Evolutionary conservation across 208 protist genomes (phyloP).

Genomic region (Crithidia mellificae): DNA sequence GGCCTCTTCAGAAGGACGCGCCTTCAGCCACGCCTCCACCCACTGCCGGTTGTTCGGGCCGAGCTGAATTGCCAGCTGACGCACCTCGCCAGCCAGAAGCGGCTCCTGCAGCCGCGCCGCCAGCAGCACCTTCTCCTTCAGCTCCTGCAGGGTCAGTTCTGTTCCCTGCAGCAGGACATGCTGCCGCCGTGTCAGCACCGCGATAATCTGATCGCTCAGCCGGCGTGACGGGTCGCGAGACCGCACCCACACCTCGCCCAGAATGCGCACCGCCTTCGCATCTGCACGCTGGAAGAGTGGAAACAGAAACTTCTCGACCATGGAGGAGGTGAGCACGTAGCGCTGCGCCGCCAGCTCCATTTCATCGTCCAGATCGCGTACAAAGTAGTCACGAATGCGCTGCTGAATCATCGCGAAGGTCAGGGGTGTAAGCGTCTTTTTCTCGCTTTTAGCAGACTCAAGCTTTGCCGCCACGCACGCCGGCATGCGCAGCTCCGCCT

Average conservation of each 20-base stretch:
- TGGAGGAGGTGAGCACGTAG: slow-evolving; percentile 28
- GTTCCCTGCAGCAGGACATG: slow-evolving; percentile 47
- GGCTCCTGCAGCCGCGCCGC: slow-evolving; percentile 47
- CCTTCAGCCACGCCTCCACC: slow-evolving; percentile 35
- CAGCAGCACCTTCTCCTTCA: slow-evolving; percentile 64
- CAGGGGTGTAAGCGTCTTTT: slow-evolving; percentile 10
- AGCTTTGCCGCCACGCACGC: slow-evolving; percentile 23
- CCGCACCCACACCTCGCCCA: slow-evolving; percentile 28
- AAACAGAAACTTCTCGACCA: slow-evolving; percentile 30
- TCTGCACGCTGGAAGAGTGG: slow-evolving; percentile 28
- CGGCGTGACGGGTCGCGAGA: slow-evolving; percentile 29
- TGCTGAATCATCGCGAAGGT: slow-evolving; percentile 39
- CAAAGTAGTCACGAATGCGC: slow-evolving; percentile 36
- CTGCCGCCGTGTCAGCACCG: slow-evolving; percentile 50
- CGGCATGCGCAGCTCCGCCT: slow-evolving; percentile 21
- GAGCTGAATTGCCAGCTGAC: slow-evolving; percentile 37
- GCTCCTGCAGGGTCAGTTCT: slow-evolving; percentile 47
- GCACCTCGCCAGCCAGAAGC: slow-evolving; percentile 27
- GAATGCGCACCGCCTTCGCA: slow-evolving; percentile 20
- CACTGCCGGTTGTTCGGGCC: slow-evolving; percentile 32
- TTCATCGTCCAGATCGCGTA: slow-evolving; percentile 34
- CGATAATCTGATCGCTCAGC: slow-evolving; percentile 49
- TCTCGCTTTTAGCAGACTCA: slow-evolving; percentile 7
- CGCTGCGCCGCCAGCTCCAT: slow-evolving; percentile 14
- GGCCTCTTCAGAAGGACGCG: neutral